Conservation (phyloP, 1,284 basidiomycete genomes). For the Marasmius fiardii region DNA sequence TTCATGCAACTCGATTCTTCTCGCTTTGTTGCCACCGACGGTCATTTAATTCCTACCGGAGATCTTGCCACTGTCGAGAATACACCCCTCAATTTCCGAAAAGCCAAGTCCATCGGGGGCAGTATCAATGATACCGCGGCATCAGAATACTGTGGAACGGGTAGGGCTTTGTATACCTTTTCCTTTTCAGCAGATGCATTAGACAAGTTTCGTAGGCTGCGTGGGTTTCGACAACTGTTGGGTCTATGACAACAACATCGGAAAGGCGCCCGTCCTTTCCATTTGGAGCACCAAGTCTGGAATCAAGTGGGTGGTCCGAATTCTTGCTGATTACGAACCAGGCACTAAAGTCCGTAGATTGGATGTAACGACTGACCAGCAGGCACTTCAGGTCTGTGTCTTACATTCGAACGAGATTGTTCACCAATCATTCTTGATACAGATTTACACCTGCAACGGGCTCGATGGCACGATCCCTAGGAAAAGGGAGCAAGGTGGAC, state of each 20-base stretch:
- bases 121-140: conserved; percentile 32
- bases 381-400: conserved; percentile 35
- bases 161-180: conserved; percentile 21
- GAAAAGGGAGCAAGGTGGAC: conserved; percentile 42
- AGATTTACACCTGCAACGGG: conserved; percentile 46
- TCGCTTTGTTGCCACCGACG: conserved; percentile 39
- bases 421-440: neutral
- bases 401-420: neutral
- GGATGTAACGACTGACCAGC: conserved; percentile 42
- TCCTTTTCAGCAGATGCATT: neutral
- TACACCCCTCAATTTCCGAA: conserved; percentile 42
- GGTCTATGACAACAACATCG: conserved; percentile 34
- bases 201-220: conserved; percentile 28
- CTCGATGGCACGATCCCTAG: conserved; percentile 37
- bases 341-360: conserved; percentile 26
- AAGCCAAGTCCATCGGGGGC: conserved; percentile 37
- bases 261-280: conserved; percentile 31
- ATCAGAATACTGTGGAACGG: conserved; percentile 37
- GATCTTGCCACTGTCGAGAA: conserved; percentile 31
- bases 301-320: conserved; percentile 35
- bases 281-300: conserved; percentile 44
- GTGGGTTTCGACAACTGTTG: conserved; percentile 45
- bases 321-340: neutral
- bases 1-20: conserved; percentile 34
- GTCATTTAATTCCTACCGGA: conserved; percentile 43